phyloP scores from a whole-genome alignment of 805 yeast genomes.

The Cyberlindnera meyerae region DNA sequence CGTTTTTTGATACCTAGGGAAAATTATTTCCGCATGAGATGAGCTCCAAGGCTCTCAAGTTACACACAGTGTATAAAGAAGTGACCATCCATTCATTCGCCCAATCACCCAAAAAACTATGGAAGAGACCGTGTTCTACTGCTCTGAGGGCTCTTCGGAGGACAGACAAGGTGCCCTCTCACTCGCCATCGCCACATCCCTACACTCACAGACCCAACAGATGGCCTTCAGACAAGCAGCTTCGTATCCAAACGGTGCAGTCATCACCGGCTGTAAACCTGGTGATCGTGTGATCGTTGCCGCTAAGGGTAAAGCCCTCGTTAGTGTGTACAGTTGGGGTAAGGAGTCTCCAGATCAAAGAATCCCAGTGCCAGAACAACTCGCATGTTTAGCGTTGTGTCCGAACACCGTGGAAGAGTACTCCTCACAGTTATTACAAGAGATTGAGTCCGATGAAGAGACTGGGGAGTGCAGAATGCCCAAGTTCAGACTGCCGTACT shows the following conservation, averaged over 20 bases:
- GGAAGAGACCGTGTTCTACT: constrained; percentile 49
- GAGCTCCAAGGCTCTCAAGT: no score
- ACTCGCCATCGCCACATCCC: constrained; percentile 36
- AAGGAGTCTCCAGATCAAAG: constrained; percentile 71
- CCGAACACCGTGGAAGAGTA: constrained; percentile 30
- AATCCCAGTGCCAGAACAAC: constrained; percentile 78
- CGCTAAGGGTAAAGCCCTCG: constrained; percentile 63
- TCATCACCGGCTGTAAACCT: constrained; percentile 38
- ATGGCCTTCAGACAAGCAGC: constrained; percentile 45
- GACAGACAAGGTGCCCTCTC: constrained; percentile 43
- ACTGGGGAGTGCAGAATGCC: constrained; percentile 28
- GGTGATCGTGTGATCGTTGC: constrained; percentile 48
- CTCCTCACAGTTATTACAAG: constrained; percentile 15
- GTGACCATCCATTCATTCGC: no score
- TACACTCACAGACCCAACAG: constrained; percentile 39
- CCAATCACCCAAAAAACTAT: no score
- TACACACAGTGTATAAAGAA: no score
- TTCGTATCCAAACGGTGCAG: constrained; percentile 45
- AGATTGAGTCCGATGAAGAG: constrained; percentile 14
- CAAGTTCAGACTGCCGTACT: constrained; percentile 49
- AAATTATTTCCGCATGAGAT: no score
- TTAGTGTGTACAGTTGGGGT: constrained; percentile 68
- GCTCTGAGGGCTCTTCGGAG: constrained; percentile 38
- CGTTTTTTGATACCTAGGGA: no score
- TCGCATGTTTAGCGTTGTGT: constrained; percentile 50